phyloP scores from a whole-genome alignment of 2,329 filamentous ascomycete genomes.

The Ceratocystis smalleyi region DNA sequence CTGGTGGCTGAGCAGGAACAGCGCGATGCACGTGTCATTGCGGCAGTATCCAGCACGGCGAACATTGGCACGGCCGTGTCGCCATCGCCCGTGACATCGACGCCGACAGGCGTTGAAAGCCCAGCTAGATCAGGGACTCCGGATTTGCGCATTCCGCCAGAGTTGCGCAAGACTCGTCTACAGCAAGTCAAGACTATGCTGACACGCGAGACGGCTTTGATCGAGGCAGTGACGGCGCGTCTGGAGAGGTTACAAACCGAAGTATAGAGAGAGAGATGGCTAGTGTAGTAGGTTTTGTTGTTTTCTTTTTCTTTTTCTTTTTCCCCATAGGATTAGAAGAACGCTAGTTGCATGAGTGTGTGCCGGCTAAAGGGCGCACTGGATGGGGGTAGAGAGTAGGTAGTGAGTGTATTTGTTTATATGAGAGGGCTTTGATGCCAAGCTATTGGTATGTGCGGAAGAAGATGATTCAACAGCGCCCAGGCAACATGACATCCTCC shows the following conservation, averaged over 20 bases:
- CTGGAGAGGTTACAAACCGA: constrained; percentile 40
- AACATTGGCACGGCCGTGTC: constrained; percentile 4
- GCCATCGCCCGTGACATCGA: constrained; percentile 18
- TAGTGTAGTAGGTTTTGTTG: not conserved
- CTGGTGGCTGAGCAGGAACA: constrained; percentile 22
- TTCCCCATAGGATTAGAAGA: not conserved
- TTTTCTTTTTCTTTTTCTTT: not conserved
- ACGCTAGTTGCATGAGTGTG: not conserved
- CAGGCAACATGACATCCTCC: no score
- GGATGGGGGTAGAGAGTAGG: no score
- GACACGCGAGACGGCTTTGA: constrained; percentile 50
- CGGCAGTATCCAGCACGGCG: constrained; percentile 5
- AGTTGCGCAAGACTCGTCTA: constrained; percentile 47
- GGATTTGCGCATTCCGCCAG: constrained; percentile 39
- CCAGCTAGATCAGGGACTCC: constrained; percentile 23
- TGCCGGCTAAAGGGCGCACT: no score
- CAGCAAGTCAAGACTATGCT: constrained; percentile 47
- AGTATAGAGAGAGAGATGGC: not conserved
- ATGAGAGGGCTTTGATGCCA: not conserved
- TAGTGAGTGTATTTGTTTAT: not conserved
- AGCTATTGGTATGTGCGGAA: no score
- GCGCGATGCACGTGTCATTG: constrained; percentile 11
- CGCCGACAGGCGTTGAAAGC: constrained; percentile 15
- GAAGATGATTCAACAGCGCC: no score
- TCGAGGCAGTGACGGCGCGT: constrained; percentile 49